Percentiles rank a stretch among this genome's conserved stretches.
Evolutionary conservation across 768 basidiomycete genomes (phyloP).

Genomic region (Suillus cothurnatus): DNA sequence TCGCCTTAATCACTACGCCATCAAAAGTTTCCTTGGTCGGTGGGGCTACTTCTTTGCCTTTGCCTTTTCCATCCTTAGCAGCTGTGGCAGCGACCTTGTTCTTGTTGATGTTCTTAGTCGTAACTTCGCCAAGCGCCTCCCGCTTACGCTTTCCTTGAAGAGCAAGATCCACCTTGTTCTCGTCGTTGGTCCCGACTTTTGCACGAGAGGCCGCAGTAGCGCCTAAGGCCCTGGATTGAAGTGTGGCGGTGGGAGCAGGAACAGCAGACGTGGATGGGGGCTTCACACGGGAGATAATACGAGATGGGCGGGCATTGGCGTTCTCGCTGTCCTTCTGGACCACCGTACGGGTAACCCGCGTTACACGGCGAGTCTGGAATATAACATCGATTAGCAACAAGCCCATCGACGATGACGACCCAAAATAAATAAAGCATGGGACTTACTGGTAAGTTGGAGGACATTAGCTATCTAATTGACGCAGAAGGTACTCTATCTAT

Average conservation of each 20-base stretch:
- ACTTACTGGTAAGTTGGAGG: slow-evolving; percentile 51
- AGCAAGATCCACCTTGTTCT: slow-evolving; percentile 47
- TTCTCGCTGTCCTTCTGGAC: slow-evolving; percentile 70
- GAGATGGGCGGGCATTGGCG: slow-evolving; percentile 62
- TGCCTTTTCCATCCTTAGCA: slow-evolving; percentile 50
- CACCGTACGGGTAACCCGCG: slow-evolving; percentile 53
- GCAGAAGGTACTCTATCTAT: slow-evolving; percentile 10
- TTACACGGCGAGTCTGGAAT: slow-evolving; percentile 63
- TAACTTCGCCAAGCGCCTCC: slow-evolving; percentile 73
- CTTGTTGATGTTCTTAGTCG: slow-evolving; percentile 51
- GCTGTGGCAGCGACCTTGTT: slow-evolving; percentile 43
- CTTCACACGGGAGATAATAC: slow-evolving; percentile 64
- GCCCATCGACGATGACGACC: no score
- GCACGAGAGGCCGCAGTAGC: slow-evolving; percentile 40
- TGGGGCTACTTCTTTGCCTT: slow-evolving; percentile 44
- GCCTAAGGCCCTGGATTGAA: slow-evolving; percentile 44
- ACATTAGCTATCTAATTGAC: slow-evolving; percentile 26
- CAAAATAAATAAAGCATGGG: background rate
- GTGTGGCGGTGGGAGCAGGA: slow-evolving; percentile 34
- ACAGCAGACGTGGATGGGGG: slow-evolving; percentile 44
- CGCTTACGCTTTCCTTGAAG: slow-evolving; percentile 72
- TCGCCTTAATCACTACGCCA: slow-evolving; percentile 63
- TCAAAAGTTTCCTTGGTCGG: slow-evolving; percentile 56
- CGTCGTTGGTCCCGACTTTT: slow-evolving; percentile 29
- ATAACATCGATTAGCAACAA: background rate